Evolutionary conservation across 306 rosid species (phyloP).

Genomic region (Fragaria nilgerrensis): DNA sequence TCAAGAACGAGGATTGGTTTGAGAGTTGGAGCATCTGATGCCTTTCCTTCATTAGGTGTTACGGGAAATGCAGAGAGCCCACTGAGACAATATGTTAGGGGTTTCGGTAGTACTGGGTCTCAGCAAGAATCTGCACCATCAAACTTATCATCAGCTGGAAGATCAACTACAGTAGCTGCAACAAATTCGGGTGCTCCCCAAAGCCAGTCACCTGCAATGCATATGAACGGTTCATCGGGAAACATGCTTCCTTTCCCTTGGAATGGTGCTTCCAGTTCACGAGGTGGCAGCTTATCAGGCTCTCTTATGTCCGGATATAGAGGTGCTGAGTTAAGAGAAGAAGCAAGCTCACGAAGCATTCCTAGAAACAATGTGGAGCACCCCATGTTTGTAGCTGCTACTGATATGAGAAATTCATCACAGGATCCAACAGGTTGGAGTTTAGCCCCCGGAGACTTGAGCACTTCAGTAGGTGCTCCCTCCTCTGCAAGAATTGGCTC

Average conservation of each 20-base stretch:
- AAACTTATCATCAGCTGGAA: slow-evolving; percentile 51
- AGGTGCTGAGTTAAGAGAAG: slow-evolving; percentile 41
- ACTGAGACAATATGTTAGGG: slow-evolving; percentile 42
- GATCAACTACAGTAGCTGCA: slow-evolving; percentile 53
- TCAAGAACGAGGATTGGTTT: slow-evolving; percentile 39
- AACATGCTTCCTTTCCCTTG: slow-evolving; percentile 44
- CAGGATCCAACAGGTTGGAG: slow-evolving; percentile 53
- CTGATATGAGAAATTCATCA: slow-evolving; percentile 39
- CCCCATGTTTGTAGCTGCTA: slow-evolving; percentile 38
- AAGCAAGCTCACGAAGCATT: slow-evolving; percentile 42
- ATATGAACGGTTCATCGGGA: slow-evolving; percentile 26
- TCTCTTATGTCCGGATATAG: slow-evolving; percentile 52
- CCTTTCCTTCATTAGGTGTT: slow-evolving; percentile 48
- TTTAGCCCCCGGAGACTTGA: slow-evolving; percentile 43
- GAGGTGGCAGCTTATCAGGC: slow-evolving; percentile 44
- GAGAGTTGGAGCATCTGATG: slow-evolving; percentile 44
- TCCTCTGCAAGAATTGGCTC: slow-evolving; percentile 55
- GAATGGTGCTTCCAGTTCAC: slow-evolving; percentile 51
- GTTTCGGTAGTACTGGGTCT: slow-evolving; percentile 32
- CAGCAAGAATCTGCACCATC: slow-evolving; percentile 54
- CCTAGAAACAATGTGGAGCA: slow-evolving; percentile 47
- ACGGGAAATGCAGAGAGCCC: slow-evolving; percentile 44
- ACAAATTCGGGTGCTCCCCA: slow-evolving; percentile 45
- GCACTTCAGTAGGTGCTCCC: slow-evolving; percentile 55
- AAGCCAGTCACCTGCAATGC: slow-evolving; percentile 43